A percentile compares a stretch with the other conserved stretches of the same genome.
These are phyloP conservation scores for Lathyrus sativus DNA, from an alignment of 306 rosid species.

Conservation along the genomic window DNA sequence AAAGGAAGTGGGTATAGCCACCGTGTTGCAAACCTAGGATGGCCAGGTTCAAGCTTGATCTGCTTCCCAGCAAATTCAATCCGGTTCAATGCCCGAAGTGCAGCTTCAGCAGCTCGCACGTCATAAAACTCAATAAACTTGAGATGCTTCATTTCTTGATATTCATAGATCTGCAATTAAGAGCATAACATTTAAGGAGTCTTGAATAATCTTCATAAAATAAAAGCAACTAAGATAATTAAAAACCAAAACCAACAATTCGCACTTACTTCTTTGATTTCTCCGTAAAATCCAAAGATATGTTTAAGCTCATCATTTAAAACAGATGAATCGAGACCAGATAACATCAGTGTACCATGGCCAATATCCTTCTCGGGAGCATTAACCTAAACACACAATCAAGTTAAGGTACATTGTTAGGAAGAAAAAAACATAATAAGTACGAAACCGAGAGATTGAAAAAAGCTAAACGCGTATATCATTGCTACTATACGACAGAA, in stretches of 20 bases:
- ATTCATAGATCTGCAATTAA: constrained; percentile 60
- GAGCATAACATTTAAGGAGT: constrained; percentile 27
- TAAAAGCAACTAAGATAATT: constrained; percentile 23
- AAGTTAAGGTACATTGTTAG: constrained; percentile 34
- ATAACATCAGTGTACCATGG: constrained; percentile 66
- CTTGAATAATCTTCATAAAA: constrained; percentile 7
- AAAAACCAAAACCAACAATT: constrained; percentile 30
- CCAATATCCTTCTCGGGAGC: constrained; percentile 73
- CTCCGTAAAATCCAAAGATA: constrained; percentile 74
- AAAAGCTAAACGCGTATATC: constrained; percentile 2
- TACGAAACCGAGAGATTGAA: constrained; percentile 16
- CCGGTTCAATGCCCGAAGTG: constrained; percentile 60
- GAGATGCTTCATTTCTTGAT: constrained; percentile 50
- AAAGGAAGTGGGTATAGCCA: constrained; percentile 39
- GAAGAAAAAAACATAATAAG: constrained; percentile 34
- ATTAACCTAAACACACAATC: constrained; percentile 59
- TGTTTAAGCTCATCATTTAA: constrained; percentile 59
- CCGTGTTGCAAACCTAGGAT: constrained; percentile 53
- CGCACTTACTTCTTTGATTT: constrained; percentile 66
- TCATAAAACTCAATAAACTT: constrained; percentile 74
- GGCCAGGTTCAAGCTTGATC: constrained; percentile 70
- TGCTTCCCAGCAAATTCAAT: constrained; percentile 68
- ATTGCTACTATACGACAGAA: constrained; percentile 10
- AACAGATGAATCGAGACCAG: constrained; percentile 72
- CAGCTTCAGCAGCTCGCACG: constrained; percentile 72